Conservation (phyloP, 257 asterid genomes). For the Schizonepeta tenuifolia region DNA sequence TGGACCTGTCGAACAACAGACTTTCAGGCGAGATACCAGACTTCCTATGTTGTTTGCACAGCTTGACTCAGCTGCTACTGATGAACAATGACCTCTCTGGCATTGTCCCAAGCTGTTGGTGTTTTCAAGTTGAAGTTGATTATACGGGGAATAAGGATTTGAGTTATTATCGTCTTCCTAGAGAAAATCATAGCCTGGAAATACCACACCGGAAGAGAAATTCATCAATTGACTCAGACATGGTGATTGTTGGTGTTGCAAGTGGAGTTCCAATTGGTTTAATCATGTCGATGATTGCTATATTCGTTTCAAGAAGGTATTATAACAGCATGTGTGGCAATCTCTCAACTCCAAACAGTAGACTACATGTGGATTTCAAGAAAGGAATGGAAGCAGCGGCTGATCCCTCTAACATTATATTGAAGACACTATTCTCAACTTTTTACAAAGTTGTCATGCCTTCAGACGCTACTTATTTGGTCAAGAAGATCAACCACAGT, state of each 20-base stretch:
- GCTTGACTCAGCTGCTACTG: slow-evolving; percentile 58
- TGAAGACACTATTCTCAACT: slow-evolving; percentile 72
- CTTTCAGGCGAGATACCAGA: slow-evolving; percentile 64
- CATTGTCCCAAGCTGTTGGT: slow-evolving; percentile 44
- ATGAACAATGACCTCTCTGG: slow-evolving; percentile 69
- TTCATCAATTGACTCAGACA: slow-evolving; percentile 32
- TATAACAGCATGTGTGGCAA: slow-evolving; percentile 50
- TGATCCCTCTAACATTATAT: slow-evolving; percentile 48
- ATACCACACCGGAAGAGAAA: slow-evolving; percentile 31
- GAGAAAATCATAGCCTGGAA: slow-evolving; percentile 17
- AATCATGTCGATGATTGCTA: slow-evolving; percentile 25
- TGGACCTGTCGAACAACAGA: slow-evolving; percentile 76
- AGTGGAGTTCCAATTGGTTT: slow-evolving; percentile 37
- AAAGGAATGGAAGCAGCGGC: slow-evolving; percentile 63
- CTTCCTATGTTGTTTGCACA: slow-evolving; percentile 29
- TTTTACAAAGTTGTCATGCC: slow-evolving; percentile 83
- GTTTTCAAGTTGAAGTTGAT: slow-evolving; percentile 40
- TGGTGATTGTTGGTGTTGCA: slow-evolving; percentile 43
- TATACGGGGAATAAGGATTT: slow-evolving; percentile 41
- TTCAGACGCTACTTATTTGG: slow-evolving; percentile 62
- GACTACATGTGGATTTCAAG: slow-evolving; percentile 59
- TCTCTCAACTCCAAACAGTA: slow-evolving; percentile 58
- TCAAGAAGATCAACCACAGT: slow-evolving; percentile 74
- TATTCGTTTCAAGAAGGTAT: slow-evolving; percentile 55
- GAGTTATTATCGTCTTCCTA: neutral